Base-by-base conservation (phyloP, 1,284 basidiomycete genomes). In the Wallemia ichthyophaga region DNA sequence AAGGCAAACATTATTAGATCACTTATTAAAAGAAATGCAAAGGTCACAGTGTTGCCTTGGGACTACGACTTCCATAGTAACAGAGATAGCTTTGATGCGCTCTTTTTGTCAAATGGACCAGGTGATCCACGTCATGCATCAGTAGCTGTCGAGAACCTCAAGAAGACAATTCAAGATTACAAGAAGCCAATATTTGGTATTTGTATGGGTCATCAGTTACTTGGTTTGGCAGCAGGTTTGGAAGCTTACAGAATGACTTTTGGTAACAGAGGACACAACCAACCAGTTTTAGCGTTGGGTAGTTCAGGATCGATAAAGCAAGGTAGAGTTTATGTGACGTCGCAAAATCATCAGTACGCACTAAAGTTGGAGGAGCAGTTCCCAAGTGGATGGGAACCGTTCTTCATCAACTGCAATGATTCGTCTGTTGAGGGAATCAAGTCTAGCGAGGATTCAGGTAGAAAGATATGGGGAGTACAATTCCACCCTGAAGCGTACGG, bases 231-330 rank as follows among this genome's bases (percentile, higher is more conserved):
- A 19, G 91, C 89, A 23, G 94, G 94, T 54, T 72, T 96, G 62
- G 88, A 95, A 66, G 87, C 91, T 5, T 96, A 96, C 71, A 78
- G 89, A 28, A 94, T 94, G 88, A 86, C 81, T 23, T 96, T 96
- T 67, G 91, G 92, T 26, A 96, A 98, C 71, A 83, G 92, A 66
- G 92, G 92, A n/a, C 94, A 98, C 72, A 98, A 98, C 70, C 92
- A 98, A 71, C 92, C 92, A 48, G 92, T 98, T 19, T 77, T 98
- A 31, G 92, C 92, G 25, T 76, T 96, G 59, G 85, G 87, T 31
- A 82, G 79, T 33, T 79, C 84, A 7, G 88, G 91, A 2, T 87
- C 83, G 27, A 89, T 96, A 73, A 85, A 81, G 68, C 86, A 91
- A 58, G 94, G 92, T 21, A 78, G 92, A 54, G 91, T 98, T 56